Base-by-base conservation (phyloP, 148 eudicot genomes). In the Vaccinium vitisidaea region DNA sequence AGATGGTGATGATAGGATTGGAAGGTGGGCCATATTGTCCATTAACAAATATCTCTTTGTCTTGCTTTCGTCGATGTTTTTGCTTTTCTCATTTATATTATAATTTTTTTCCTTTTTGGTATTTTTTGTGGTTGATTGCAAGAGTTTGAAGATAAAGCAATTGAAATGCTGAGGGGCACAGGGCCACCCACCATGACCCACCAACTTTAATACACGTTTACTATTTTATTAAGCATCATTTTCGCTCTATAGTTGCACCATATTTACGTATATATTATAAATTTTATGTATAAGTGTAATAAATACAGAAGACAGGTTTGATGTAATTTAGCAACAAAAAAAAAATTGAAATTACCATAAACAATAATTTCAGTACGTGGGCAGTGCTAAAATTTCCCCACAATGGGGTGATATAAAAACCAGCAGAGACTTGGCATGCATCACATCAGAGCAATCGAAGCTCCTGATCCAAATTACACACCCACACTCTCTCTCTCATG, bases 61-160 rank as follows among this genome's bases (percentile, higher is more conserved):
- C 79, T 55, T 75, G 19, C 12, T 81, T 52, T 85, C 16, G 27
- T 54, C 25, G 3, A 63, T 56, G 74, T 19, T 13, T 73, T 89
- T 85, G 80, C 48, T 77, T 58, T 63, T 76, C 39, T 65, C 84
- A 27, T 82, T 43, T 77, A 70, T 84, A 19, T 48, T 77, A 70
- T 84, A 19, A 30, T 13, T 7, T 25, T 86, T 32, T 27, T n/a
- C 1, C 53, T n/a, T 61, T n/a, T 19, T 58, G 67, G 52, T 83
- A 56, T 80, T 83, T 87, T 88, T 39, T 84, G 89, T 89, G 88
- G 88, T 58, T 86, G 90, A 79, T 84, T 55, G 88, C 50, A 8
- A 74, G 82, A 69, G 84, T 77, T 86, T 86, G 87, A 84, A 82
- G 88, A 89, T 88, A 89, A 89, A 79, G 87, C 88, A 81, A 81